A percentile compares a stretch with the other conserved stretches of the same genome.
Conservation (phyloP, 2,329 filamentous ascomycete species). For the Clonostachys rosea region DNA sequence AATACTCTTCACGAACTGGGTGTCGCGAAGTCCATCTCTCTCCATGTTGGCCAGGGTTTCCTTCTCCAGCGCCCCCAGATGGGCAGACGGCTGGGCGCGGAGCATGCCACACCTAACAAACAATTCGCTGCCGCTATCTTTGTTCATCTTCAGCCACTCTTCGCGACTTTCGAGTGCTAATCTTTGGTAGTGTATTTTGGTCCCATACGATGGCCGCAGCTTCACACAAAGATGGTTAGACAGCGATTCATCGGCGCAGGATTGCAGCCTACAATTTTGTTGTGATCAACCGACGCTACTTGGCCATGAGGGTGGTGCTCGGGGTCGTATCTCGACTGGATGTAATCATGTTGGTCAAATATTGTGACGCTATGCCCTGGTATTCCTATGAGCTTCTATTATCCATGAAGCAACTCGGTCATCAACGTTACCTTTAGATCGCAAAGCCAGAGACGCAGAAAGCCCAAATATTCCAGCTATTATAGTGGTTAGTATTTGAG, state of each 20-base stretch:
- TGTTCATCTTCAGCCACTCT: slow-evolving; percentile 11
- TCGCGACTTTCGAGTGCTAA: slow-evolving; percentile 13
- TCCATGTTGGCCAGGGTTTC: slow-evolving; percentile 14
- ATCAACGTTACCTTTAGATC: not conserved
- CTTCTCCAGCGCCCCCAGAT: slow-evolving; percentile 10
- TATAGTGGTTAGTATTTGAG: not conserved
- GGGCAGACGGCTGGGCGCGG: slow-evolving; percentile 12
- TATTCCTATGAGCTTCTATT: not conserved
- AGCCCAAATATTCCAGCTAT: not conserved
- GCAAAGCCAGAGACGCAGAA: not conserved
- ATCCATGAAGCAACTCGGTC: not conserved
- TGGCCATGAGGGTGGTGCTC: slow-evolving; percentile 6
- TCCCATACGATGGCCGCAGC: slow-evolving; percentile 16
- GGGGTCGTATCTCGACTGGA: slow-evolving; percentile 11
- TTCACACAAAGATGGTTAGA: not conserved
- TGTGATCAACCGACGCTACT: slow-evolving; percentile 15
- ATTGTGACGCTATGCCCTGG: slow-evolving; percentile 7
- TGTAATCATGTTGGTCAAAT: slow-evolving; percentile 12
- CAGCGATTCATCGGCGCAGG: not conserved
- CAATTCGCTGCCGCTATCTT: slow-evolving; percentile 4
- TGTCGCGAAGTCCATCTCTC: slow-evolving; percentile 11
- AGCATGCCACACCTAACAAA: slow-evolving; percentile 15
- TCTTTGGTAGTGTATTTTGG: slow-evolving; percentile 14
- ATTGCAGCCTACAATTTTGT: slow-evolving; percentile 13
- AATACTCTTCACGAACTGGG: slow-evolving; percentile 13